Conservation (phyloP, 306 rosid genomes). For the Ochetophila trinervis region DNA sequence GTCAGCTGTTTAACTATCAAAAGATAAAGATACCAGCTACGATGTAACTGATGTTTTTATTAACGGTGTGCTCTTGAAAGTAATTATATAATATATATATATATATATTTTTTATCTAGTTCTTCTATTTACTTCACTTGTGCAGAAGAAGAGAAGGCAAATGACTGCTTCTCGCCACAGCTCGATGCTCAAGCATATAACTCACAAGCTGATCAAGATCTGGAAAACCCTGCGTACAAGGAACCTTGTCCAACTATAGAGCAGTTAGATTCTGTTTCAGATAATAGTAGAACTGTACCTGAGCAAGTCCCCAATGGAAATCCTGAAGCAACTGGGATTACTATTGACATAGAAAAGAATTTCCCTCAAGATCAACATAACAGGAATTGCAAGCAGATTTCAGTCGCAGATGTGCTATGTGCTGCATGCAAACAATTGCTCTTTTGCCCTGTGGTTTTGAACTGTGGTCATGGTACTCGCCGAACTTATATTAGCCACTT, state of each 20-base stretch:
- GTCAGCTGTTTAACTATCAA: too few relatives aligned
- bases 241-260: slow-evolving; percentile 29
- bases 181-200: slow-evolving; percentile 42
- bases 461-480: slow-evolving; percentile 82
- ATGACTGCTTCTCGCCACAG: slow-evolving; percentile 57
- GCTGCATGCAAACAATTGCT: slow-evolving; percentile 61
- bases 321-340: slow-evolving; percentile 27
- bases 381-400: slow-evolving; percentile 29
- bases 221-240: slow-evolving; percentile 30
- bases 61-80: neutral
- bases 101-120: neutral
- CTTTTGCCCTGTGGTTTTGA: slow-evolving; percentile 70
- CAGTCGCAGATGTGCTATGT: slow-evolving; percentile 64
- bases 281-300: neutral
- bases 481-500: slow-evolving; percentile 18
- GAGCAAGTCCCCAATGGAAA: slow-evolving; percentile 25
- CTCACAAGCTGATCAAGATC: slow-evolving; percentile 36
- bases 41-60: too few relatives aligned
- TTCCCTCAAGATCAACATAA: slow-evolving; percentile 26
- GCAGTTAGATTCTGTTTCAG: neutral
- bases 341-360: slow-evolving; percentile 20
- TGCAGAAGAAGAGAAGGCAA: slow-evolving; percentile 61
- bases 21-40: too few relatives aligned
- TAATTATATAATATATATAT: neutral
- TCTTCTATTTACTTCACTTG: slow-evolving; percentile 7